A percentile compares a stretch with the other conserved stretches of the same genome.
phyloP scores from a whole-genome alignment of 2,329 filamentous ascomycete genomes.

The Claviceps pazoutovae region DNA sequence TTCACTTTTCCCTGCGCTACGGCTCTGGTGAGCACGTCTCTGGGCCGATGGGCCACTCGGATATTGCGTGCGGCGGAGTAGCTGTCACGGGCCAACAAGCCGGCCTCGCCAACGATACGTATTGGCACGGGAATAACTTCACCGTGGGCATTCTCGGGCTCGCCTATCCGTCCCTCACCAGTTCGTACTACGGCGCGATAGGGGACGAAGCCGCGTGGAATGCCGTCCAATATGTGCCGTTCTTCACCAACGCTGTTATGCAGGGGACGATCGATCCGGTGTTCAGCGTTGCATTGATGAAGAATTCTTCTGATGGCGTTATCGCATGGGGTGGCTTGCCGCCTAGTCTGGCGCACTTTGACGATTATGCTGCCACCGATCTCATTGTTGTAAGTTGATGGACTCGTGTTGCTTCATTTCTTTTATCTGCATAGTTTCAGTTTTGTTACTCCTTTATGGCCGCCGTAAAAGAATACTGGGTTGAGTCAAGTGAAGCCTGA shows the following conservation, averaged over 20 bases:
- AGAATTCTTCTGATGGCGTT: conserved; percentile 31
- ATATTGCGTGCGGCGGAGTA: conserved; percentile 32
- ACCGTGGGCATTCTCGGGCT: conserved; percentile 38
- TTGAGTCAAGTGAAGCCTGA: neutral
- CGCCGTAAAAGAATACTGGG: neutral
- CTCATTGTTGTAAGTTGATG: conserved; percentile 29
- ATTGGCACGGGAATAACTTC: conserved; percentile 37
- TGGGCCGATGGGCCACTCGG: conserved; percentile 32
- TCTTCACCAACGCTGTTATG: conserved; percentile 33
- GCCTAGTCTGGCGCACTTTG: conserved; percentile 18
- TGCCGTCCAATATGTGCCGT: conserved; percentile 30
- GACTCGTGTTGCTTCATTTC: neutral
- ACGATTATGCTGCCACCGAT: conserved; percentile 21
- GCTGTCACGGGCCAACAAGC: conserved; percentile 31
- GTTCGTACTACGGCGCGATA: conserved; percentile 28
- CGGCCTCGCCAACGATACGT: conserved; percentile 33
- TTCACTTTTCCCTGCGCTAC: conserved; percentile 33
- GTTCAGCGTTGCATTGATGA: conserved; percentile 34
- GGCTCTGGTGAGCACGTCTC: conserved; percentile 34
- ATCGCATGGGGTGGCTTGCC: conserved; percentile 34
- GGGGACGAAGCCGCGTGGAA: conserved; percentile 25
- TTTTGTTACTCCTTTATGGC: neutral
- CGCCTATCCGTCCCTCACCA: conserved; percentile 36
- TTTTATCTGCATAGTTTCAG: too few species aligned
- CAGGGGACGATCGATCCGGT: conserved; percentile 30